Evolutionary conservation across 306 rosid species (phyloP).

Genomic region (Castanospermum australe): DNA sequence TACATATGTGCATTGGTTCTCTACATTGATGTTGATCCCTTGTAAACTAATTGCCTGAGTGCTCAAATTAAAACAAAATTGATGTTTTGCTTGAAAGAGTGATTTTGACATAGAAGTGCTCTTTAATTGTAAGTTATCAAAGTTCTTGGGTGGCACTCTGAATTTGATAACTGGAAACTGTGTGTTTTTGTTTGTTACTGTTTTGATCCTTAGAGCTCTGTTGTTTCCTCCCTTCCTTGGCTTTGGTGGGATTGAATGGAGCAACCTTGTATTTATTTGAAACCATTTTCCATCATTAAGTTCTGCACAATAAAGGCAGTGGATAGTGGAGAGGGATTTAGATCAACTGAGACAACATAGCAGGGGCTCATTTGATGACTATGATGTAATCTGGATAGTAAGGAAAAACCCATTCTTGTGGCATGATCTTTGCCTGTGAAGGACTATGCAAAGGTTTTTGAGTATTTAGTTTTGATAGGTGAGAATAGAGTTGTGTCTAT

Average conservation of each 20-base stretch:
- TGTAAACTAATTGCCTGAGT: neutral
- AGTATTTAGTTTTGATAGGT: no score
- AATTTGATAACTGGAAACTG: conserved; percentile 45
- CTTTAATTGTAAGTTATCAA: conserved; percentile 22
- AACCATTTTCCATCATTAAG: no score
- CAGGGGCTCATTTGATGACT: no score
- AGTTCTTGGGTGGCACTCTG: conserved; percentile 28
- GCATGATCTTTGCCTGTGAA: conserved; percentile 70
- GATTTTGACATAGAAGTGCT: conserved; percentile 34
- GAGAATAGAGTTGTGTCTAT: conserved; percentile 47
- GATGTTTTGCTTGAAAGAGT: neutral
- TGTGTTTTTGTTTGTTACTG: conserved; percentile 34
- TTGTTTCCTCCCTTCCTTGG: no score
- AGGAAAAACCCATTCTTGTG: conserved; percentile 67
- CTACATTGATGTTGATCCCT: neutral
- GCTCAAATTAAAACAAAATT: neutral
- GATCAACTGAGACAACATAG: no score
- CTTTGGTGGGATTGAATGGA: no score
- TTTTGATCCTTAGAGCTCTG: conserved; percentile 44
- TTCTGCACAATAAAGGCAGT: no score
- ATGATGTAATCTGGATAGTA: conserved; percentile 41
- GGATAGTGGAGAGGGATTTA: no score
- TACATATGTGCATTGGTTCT: neutral
- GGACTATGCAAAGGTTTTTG: conserved; percentile 57
- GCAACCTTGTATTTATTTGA: no score